These are phyloP conservation scores for Gossypium sturtianum DNA, from an alignment of 345 rosid genomes.

Conservation along the genomic window DNA sequence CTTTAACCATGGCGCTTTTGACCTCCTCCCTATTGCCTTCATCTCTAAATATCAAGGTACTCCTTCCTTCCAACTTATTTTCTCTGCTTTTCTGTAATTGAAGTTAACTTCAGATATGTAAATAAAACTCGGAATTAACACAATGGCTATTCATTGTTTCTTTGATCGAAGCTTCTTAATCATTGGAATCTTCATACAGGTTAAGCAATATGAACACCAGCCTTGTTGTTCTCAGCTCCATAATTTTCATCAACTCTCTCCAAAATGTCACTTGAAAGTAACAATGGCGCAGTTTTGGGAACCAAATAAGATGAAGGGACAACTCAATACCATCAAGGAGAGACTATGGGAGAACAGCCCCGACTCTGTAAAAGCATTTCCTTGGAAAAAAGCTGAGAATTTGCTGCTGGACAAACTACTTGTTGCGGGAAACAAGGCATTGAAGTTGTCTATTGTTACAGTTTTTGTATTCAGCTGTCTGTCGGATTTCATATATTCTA, in stretches of 20 bases:
- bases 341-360: conserved; percentile 33
- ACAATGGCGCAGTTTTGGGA: conserved; percentile 29
- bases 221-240: conserved; percentile 4
- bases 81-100: neutral
- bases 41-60: conserved; percentile 22
- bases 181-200: conserved; percentile 14
- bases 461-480: conserved; percentile 20
- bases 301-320: conserved; percentile 21
- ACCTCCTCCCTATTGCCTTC: conserved; percentile 16
- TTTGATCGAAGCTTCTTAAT: neutral
- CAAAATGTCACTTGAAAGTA: conserved; percentile 16
- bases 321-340: conserved; percentile 20
- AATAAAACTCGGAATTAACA: neutral
- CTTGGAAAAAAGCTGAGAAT: conserved; percentile 33
- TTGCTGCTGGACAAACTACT: neutral
- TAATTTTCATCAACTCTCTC: conserved; percentile 7
- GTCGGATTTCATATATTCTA: conserved; percentile 30
- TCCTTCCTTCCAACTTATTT: neutral
- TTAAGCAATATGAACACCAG: conserved; percentile 21
- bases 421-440: neutral
- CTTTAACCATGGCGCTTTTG: conserved; percentile 23
- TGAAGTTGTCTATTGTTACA: conserved; percentile 8
- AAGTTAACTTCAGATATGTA: neutral
- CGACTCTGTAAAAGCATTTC: conserved; percentile 29
- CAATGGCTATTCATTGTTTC: neutral